Evolutionary conservation across 2,329 filamentous ascomycete species (phyloP).

Genomic region (Diaporthe sp.): DNA sequence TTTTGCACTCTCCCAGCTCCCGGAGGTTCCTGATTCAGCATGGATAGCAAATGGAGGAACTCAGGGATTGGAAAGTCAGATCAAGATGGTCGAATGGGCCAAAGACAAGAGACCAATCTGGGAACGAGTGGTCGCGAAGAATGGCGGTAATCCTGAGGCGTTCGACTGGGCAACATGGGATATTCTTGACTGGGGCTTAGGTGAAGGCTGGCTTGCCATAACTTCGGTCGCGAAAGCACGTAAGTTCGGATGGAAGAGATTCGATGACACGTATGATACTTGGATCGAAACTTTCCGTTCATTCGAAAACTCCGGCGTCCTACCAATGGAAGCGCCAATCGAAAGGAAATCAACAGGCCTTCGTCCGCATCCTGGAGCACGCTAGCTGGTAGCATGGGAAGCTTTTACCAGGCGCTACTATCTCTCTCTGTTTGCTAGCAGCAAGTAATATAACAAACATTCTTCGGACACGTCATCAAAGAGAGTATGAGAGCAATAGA

Average conservation of each 20-base stretch:
- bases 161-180: constrained; percentile 37
- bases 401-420: not conserved
- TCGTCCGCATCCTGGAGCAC: constrained; percentile 14
- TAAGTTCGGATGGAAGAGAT: constrained; percentile 34
- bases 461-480: not conserved
- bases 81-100: constrained; percentile 34
- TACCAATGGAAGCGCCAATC: constrained; percentile 11
- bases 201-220: constrained; percentile 33
- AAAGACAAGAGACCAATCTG: constrained; percentile 32
- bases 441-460: not conserved
- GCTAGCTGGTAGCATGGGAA: not conserved
- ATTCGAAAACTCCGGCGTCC: constrained; percentile 34
- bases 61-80: constrained; percentile 26
- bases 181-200: constrained; percentile 34
- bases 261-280: constrained; percentile 33
- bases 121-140: constrained; percentile 33
- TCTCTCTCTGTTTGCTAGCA: not conserved
- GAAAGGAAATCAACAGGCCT: not conserved
- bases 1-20: not conserved
- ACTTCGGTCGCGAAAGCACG: constrained; percentile 32
- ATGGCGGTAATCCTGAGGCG: constrained; percentile 33
- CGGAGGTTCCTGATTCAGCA: constrained; percentile 19
- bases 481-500: too few relatives aligned
- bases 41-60: constrained; percentile 27
- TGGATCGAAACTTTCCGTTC: constrained; percentile 34